Evolutionary conservation across 345 rosid genomes (phyloP), one percentile per base, ranked within the genome.

Genomic region (Acer campestre): DNA sequence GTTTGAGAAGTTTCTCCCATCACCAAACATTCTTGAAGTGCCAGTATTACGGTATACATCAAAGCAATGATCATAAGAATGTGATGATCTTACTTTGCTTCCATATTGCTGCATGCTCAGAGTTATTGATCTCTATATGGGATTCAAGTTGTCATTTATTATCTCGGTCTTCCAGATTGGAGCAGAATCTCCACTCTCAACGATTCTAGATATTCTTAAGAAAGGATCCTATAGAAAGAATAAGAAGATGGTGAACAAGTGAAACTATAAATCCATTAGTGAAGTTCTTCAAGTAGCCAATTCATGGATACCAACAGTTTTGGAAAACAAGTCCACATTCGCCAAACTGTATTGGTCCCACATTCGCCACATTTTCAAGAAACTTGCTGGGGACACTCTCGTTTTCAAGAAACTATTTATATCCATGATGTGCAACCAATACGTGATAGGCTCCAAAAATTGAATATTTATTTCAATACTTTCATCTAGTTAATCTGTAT

Each of bases 81-180:
- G 11, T 61, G 14, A 18, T 49, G 76, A 78, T 73, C 90, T 86
- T 88, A 81, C 98, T 91, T 90, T 91, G 92, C 89, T 89, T 83
- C 87, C 95, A 75, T 85, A 89, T 77, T 93, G 98, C 77, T 90
- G 97, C 94, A 85, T 90, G 72, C 83, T 91, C 67, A 95, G 83
- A 80, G 80, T 77, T 27, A 91, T 61, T 18, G 91, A 88, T 77
- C 73, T 91, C 97, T 97, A 95, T 67, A 71, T 56, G 46, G 98
- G 98, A 82, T 91, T 90, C 22, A 95, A 79, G 79, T 94, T 80
- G 82, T 93, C 81, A 77, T 88, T 82, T 62, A 90, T 82, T 29
- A 90, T 95, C 84, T 93, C 95, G 25, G 98, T 93, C 85, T 89
- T 89, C 85, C 91, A 94, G 73, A 94, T 85, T 4, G 95, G 95